Evolutionary conservation across 106 monocot genomes (phyloP).

Genomic region (Posidonia australis): DNA sequence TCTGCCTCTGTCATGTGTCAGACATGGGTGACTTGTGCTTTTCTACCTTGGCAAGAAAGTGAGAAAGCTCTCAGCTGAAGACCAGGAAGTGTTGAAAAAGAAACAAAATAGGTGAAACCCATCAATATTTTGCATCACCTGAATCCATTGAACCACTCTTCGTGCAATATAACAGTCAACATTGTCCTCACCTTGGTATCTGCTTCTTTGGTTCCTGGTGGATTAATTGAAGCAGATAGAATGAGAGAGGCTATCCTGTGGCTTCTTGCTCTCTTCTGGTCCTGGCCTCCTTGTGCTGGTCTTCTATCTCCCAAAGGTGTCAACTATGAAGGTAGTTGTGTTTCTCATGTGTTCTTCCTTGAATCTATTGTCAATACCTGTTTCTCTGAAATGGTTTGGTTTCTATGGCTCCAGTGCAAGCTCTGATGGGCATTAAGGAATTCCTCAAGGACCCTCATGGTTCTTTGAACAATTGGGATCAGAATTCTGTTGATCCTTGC

Average conservation of each 20-base stretch:
- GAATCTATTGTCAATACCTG: no score
- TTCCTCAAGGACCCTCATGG: constrained; percentile 52
- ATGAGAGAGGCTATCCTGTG: constrained; percentile 9
- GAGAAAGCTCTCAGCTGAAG: no score
- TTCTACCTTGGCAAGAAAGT: not conserved
- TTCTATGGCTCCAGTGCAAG: constrained; percentile 41
- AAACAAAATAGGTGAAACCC: not conserved
- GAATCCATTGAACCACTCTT: not conserved
- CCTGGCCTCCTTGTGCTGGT: constrained; percentile 17
- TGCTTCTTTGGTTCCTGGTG: not conserved
- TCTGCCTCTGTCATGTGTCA: no score
- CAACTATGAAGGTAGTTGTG: constrained; percentile 2
- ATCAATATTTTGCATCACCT: not conserved
- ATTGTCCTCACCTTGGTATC: no score
- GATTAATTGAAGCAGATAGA: not conserved
- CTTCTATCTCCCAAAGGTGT: constrained; percentile 61
- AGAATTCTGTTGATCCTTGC: constrained; percentile 84
- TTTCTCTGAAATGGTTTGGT: no score
- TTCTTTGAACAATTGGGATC: constrained; percentile 73
- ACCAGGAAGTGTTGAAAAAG: not conserved
- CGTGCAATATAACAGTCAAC: no score
- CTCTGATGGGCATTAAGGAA: constrained; percentile 58
- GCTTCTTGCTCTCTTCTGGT: constrained; percentile 28
- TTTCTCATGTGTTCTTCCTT: no score
- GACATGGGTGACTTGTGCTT: no score